Conservation (phyloP, 2,329 filamentous ascomycete genomes). For the Tolypocladium inflatum region DNA sequence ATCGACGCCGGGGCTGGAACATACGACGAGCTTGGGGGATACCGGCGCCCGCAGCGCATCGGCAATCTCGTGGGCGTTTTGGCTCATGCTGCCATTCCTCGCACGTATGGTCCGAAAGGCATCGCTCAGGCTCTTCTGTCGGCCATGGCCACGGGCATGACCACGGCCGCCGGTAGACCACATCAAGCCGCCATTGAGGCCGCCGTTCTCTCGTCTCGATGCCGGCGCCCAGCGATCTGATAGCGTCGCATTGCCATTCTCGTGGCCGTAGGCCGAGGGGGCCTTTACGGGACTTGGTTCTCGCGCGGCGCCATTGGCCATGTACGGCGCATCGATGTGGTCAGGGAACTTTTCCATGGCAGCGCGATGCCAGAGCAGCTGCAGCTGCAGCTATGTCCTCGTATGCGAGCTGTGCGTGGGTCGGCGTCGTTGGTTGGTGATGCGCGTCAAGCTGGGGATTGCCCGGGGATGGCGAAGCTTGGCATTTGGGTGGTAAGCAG, state of each 20-base stretch:
- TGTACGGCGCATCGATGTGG: slow-evolving; percentile 32
- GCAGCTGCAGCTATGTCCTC: not conserved
- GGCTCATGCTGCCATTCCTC: slow-evolving; percentile 75
- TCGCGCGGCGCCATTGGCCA: slow-evolving; percentile 15
- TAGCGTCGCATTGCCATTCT: slow-evolving; percentile 17
- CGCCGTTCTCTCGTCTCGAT: slow-evolving; percentile 13
- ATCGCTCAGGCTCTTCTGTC: slow-evolving; percentile 82
- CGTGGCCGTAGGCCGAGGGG: slow-evolving; percentile 12
- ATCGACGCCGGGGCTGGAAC: slow-evolving; percentile 6
- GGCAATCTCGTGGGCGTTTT: slow-evolving; percentile 88
- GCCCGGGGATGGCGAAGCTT: not conserved
- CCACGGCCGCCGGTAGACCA: slow-evolving; percentile 28
- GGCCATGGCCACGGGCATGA: slow-evolving; percentile 53
- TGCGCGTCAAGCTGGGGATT: not conserved
- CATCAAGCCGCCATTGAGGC: not conserved
- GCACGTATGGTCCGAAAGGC: slow-evolving; percentile 76
- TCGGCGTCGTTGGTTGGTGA: not conserved
- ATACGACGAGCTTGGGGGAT: slow-evolving; percentile 79
- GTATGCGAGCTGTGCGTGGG: not conserved
- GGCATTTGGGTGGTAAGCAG: not conserved
- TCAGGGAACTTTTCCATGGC: slow-evolving; percentile 51
- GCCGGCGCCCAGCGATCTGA: slow-evolving; percentile 18
- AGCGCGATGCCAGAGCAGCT: slow-evolving; percentile 3
- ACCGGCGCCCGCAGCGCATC: slow-evolving; percentile 85
- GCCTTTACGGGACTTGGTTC: slow-evolving; percentile 16